Base-by-base conservation (phyloP, 305 asterid species). In the Plantago rigida region DNA sequence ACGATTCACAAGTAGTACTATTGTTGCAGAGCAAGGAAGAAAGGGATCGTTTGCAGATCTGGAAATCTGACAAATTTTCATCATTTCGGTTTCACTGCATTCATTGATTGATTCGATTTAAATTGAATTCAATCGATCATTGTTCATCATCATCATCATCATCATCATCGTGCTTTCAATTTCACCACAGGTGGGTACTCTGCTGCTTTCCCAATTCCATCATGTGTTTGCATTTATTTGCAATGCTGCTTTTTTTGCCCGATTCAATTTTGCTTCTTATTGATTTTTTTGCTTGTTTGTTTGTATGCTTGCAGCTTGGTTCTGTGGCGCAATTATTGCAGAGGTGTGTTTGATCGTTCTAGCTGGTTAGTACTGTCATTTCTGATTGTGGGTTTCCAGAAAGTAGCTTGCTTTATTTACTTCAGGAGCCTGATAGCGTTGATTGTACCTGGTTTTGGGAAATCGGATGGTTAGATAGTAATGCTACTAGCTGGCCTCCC, bases 31-130 rank as follows among this genome's bases (percentile, higher is more conserved):
- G 0, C 19, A 17, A 0, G 26, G 26, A 51, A 66, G 64, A 53
- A 65, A 77, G 70, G 73, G 78, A 73, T 73, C 77, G 68, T 52
- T 44, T 13, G 29, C 62, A 73, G 79, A 78, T 79, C 79, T 76
- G 75, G 63, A 39, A 71, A 67, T 75, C 80, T 73, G 81, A 68
- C 77, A 68, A 19, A 69, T 69, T 56, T 62, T 62, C 69, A 69
- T 74, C 66, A 74, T 74, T 78, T 78, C 80, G 80, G 45, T 55
- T 77, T 82, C 82, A 74, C 78, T 73, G 82, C 84, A 75, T 75
- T 77, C 77, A 70, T 61, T 70, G 46, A 8, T 62, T 50, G 70
- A 59, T 69, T 60, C 57, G 72, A 15, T 55, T 65, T 63, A 54
- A 22, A 22, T 22, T 4, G 12, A 4, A 54, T 26, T 29, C 4